Percentiles rank a stretch among this genome's conserved stretches.
phyloP scores from a whole-genome alignment of 2,329 filamentous ascomycete genomes.

The Aureobasidium sp. region DNA sequence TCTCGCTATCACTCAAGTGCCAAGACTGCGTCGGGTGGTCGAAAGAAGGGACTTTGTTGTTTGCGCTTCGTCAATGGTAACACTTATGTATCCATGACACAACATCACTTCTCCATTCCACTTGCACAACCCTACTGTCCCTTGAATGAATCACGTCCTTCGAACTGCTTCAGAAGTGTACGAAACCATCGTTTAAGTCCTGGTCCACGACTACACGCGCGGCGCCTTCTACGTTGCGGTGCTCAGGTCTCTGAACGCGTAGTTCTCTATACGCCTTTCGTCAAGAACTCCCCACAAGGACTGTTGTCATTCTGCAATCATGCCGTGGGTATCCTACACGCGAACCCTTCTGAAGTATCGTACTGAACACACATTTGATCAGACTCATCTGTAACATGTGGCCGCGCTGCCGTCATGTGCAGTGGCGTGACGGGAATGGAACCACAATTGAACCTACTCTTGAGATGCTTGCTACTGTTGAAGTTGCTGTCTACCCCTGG shows the following conservation, averaged over 20 bases:
- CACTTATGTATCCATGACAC: background rate
- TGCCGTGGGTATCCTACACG: background rate
- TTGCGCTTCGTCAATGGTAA: background rate
- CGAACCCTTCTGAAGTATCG: no score
- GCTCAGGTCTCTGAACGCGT: background rate
- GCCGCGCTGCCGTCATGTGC: no score
- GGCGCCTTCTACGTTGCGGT: background rate
- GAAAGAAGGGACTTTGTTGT: background rate
- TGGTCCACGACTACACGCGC: background rate
- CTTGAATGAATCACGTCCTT: no score
- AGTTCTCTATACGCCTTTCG: background rate
- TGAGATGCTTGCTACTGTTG: no score
- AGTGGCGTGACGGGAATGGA: no score
- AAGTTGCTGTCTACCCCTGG: no score
- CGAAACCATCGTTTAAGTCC: no score
- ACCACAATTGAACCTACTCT: no score
- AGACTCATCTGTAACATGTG: background rate
- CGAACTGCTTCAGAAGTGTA: no score
- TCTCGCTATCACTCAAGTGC: background rate
- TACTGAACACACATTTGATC: background rate
- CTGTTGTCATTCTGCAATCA: background rate
- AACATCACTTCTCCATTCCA: background rate
- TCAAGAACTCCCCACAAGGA: background rate
- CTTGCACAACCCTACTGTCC: no score
- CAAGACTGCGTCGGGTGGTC: background rate